These are phyloP conservation scores for Nemania sp. DNA, from an alignment of 2,329 filamentous ascomycete species.

Conservation along the genomic window DNA sequence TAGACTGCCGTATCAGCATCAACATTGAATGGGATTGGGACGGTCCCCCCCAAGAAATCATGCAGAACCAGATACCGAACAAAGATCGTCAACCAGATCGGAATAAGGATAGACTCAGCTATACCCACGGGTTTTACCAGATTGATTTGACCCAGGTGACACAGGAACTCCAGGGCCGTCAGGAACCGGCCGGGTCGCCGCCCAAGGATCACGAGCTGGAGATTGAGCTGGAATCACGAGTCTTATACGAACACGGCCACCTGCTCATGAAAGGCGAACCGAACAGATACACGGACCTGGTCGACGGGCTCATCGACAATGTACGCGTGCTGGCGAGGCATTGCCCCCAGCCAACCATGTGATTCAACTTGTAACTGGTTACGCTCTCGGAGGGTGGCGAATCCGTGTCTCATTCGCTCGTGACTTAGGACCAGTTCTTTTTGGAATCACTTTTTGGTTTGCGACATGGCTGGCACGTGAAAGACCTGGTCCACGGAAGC, in stretches of 20 bases:
- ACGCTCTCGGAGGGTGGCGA: background rate
- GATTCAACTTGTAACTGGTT: conserved; percentile 3
- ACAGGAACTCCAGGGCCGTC: conserved; percentile 43
- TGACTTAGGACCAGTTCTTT: background rate
- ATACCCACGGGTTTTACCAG: conserved; percentile 84
- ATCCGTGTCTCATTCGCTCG: background rate
- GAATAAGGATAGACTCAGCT: conserved; percentile 89
- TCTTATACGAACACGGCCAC: conserved; percentile 68
- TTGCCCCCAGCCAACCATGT: conserved; percentile 29
- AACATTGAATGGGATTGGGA: conserved; percentile 92
- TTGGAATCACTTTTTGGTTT: background rate
- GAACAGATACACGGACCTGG: conserved; percentile 67
- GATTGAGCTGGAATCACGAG: conserved; percentile 69
- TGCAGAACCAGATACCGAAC: conserved; percentile 44
- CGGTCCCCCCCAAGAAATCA: conserved; percentile 65
- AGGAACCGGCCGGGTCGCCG: conserved; percentile 46
- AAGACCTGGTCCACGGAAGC: too few species aligned
- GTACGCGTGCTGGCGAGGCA: conserved; percentile 59
- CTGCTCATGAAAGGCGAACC: conserved; percentile 55
- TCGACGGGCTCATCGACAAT: conserved; percentile 78
- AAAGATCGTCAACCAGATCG: conserved; percentile 61
- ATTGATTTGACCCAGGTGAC: conserved; percentile 93
- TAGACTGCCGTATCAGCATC: conserved; percentile 92
- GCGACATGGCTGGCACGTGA: background rate
- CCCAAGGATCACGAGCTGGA: conserved; percentile 81